Evolutionary conservation across 1,139 yeast genomes (phyloP), one percentile per base, ranked within the genome.

Genomic region (Blastobotrys apis): DNA sequence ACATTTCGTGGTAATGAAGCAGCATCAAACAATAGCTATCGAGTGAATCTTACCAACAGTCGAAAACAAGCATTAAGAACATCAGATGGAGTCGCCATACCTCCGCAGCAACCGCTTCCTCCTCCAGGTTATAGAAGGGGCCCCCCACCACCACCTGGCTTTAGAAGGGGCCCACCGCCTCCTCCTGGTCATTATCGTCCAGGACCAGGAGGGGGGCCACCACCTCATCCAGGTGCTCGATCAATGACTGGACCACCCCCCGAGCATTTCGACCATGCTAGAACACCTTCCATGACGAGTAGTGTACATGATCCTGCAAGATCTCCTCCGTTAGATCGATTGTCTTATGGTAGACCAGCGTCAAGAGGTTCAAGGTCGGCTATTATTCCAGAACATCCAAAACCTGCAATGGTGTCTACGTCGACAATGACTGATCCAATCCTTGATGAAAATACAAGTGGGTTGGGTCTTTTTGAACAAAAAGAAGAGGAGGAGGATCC

Each of bases 31-130:
- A 35, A 54, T 37, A 50, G 59, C 39, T 64, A 64, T 51, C 57
- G 68, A 23, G 63, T 62, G 41, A 60, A 62, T 35, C 55, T 62
- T 48, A 56, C 56, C 25, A 65, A 58, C 45, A 47, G 58, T 25
- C 56, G 63, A 16, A 53, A 54, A 27, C 54, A 57, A 37, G 53
- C 55, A 31, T 40, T 57, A 22, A 45, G 59, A 32, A 44, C 52
- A 6, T 48, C 57, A 9, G 59, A 56, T 27, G 58, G 57, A 21
- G 50, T 47, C 30, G 42, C 37, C 27, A 39, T 21, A 42, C 50
- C 43, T 49, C 52, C 17, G 33, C 48, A 16, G 39, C 40, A 33
- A 32, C 47, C 43, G 3, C 42, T 38, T 5, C 47, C 51, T n/a
- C 50, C 51, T 8, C 44, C 45, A 2, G 52, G 51, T 2, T 37